Evolutionary conservation across 495 filamentous ascomycete species (phyloP), one percentile per base, ranked within the genome.

Genomic region (Pyrenula massariospora): DNA sequence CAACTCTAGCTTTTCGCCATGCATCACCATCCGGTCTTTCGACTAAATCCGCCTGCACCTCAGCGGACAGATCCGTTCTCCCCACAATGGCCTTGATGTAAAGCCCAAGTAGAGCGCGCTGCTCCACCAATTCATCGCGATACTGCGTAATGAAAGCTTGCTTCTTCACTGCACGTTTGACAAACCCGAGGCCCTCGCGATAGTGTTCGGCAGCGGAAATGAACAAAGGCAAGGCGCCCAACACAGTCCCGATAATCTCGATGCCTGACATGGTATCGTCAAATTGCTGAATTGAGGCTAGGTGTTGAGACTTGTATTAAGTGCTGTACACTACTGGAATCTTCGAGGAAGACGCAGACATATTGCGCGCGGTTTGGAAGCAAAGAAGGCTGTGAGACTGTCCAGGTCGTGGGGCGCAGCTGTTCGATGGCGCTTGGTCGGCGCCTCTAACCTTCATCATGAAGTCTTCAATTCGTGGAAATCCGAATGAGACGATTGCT

Each of bases 161-260:
- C 31, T 8, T 42, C 31, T 42, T 42, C 8, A 42, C 5, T 5
- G 31, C 31, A 5, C 31, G 31, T 42, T 42, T 42, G 8, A 5
- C 31, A 8, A 15, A 5, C 15, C 8, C 20, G 8, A 55, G 11
- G 24, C 53, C 24, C 0, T 24, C 24, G 12, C 25, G 10, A 22
- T 54, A 57, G 22, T 54, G n/a, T 24, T 57, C 42, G 22, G 22
- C 2, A 24, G 55, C 55, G 20, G 42, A 1, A 52, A 57, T 53
- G n/a, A 57, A 19, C 42, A 57, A 47, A 2, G 55, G 55, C 19
- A 57, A 15, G 49, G 19, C 15, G 22, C 49, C 55, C 55, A 57
- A 2, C 12, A 57, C 55, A 1, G 54, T 19, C 22, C 55, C 55
- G 22, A 19, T 42, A 24, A 57, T 53, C 25, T 57, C 55, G 22